phyloP scores from a whole-genome alignment of 495 filamentous ascomycete species.

The Penicillium verhagenii region DNA sequence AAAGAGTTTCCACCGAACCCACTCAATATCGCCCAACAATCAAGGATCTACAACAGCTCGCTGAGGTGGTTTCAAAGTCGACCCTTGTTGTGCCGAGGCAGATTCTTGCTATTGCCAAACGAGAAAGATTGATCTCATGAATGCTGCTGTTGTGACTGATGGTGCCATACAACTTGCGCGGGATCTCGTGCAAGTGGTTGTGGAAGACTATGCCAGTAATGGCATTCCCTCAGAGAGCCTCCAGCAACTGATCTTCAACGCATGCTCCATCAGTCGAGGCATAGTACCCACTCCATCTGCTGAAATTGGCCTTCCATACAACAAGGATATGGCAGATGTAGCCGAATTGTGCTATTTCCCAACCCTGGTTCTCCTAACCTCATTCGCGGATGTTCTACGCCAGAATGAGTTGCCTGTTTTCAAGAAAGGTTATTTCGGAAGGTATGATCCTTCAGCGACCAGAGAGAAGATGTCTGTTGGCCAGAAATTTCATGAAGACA shows the following conservation, averaged over 20 bases:
- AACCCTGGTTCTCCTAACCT: constrained; percentile 23
- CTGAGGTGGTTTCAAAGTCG: constrained; percentile 28
- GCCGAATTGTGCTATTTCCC: constrained; percentile 31
- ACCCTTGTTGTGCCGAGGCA: constrained; percentile 22
- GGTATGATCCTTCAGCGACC: constrained; percentile 27
- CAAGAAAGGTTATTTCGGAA: constrained; percentile 31
- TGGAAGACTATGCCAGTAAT: constrained; percentile 14
- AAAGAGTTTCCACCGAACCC: constrained; percentile 8
- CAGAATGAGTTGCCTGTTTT: constrained; percentile 25
- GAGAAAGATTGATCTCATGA: constrained; percentile 34
- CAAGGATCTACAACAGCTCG: constrained; percentile 29
- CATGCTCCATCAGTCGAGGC: constrained; percentile 13
- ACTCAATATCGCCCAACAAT: constrained; percentile 19
- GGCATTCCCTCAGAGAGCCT: constrained; percentile 12
- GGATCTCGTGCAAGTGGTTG: constrained; percentile 21
- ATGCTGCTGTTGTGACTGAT: constrained; percentile 32
- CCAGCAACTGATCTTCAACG: constrained; percentile 20
- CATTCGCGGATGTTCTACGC: constrained; percentile 27
- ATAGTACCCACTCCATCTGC: constrained; percentile 18
- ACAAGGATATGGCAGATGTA: constrained; percentile 27
- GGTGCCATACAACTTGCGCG: constrained; percentile 28
- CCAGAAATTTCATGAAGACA: constrained; percentile 34
- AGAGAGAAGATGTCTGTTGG: constrained; percentile 25
- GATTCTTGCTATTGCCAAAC: constrained; percentile 27
- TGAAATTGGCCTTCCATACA: constrained; percentile 29